phyloP scores from a whole-genome alignment of 805 yeast genomes.

The Barnettozyma californica region DNA sequence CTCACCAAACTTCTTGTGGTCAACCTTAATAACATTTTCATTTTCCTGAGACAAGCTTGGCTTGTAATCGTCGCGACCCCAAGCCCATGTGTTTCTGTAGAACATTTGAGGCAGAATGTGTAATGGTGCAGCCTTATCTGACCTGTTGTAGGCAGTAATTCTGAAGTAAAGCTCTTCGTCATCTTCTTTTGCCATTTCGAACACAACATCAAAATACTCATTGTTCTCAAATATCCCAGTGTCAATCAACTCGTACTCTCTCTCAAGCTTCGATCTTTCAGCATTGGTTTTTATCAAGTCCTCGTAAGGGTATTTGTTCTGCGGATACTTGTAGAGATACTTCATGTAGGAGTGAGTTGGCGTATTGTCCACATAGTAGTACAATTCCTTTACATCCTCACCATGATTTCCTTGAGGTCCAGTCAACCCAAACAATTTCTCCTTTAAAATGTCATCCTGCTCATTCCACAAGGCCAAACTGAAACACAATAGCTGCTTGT shows the following conservation, averaged over 20 bases:
- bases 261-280: conserved; percentile 57
- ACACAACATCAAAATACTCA: conserved; percentile 77
- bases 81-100: conserved; percentile 90
- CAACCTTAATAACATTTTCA: conserved; percentile 47
- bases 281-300: conserved; percentile 64
- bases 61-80: conserved; percentile 58
- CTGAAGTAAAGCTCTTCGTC: conserved; percentile 77
- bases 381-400: conserved; percentile 85
- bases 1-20: conserved; percentile 65
- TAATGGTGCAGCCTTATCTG: conserved; percentile 79
- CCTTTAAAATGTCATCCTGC: conserved; percentile 78
- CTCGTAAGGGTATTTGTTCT: conserved; percentile 74
- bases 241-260: conserved; percentile 80
- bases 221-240: conserved; percentile 63
- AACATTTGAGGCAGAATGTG: conserved; percentile 81
- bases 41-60: conserved; percentile 43
- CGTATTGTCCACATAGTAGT: conserved; percentile 83
- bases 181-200: conserved; percentile 85
- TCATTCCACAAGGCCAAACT: conserved; percentile 92
- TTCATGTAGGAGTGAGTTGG: conserved; percentile 93
- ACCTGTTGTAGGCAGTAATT: conserved; percentile 82
- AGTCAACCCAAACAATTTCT: conserved; percentile 80
- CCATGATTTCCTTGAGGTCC: conserved; percentile 96
- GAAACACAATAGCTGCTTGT: conserved; percentile 69
- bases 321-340: conserved; percentile 90